These are phyloP conservation scores for Daldinia loculata DNA, from an alignment of 495 filamentous ascomycete species.

Conservation along the genomic window DNA sequence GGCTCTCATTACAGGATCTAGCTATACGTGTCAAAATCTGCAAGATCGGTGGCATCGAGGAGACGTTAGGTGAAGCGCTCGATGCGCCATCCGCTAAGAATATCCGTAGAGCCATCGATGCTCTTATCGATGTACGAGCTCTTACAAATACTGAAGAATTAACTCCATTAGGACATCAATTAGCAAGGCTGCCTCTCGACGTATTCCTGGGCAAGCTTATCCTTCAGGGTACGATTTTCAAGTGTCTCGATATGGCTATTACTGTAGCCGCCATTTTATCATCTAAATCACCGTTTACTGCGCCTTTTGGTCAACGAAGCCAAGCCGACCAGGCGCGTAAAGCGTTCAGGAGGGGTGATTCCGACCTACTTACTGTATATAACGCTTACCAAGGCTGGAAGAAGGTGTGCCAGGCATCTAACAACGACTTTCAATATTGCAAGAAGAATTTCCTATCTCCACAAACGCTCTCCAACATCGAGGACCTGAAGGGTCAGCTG, in stretches of 20 bases:
- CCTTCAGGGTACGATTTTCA: constrained; percentile 81
- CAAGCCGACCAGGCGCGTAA: constrained; percentile 80
- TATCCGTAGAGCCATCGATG: constrained; percentile 89
- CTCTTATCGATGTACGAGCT: constrained; percentile 90
- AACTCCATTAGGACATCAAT: constrained; percentile 83
- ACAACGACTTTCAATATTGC: constrained; percentile 85
- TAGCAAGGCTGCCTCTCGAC: constrained; percentile 89
- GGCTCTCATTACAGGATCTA: constrained; percentile 90
- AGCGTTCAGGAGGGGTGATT: constrained; percentile 84
- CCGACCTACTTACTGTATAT: constrained; percentile 89
- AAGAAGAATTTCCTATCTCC: constrained; percentile 87
- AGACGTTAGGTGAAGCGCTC: constrained; percentile 86
- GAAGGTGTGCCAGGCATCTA: constrained; percentile 68
- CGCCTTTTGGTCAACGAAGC: constrained; percentile 79
- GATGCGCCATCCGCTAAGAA: constrained; percentile 92
- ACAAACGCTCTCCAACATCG: constrained; percentile 86
- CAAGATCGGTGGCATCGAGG: constrained; percentile 89
- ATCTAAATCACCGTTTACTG: constrained; percentile 92
- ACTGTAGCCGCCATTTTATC: constrained; percentile 93
- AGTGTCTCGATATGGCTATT: constrained; percentile 86
- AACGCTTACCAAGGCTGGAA: constrained; percentile 93
- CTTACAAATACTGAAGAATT: constrained; percentile 82
- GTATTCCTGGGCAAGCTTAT: constrained; percentile 95
- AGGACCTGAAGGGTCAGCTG: constrained; percentile 92
- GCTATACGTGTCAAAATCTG: constrained; percentile 97